phyloP scores from a whole-genome alignment of 2,329 filamentous ascomycete genomes.

The Hymenoscyphus fraxineus region DNA sequence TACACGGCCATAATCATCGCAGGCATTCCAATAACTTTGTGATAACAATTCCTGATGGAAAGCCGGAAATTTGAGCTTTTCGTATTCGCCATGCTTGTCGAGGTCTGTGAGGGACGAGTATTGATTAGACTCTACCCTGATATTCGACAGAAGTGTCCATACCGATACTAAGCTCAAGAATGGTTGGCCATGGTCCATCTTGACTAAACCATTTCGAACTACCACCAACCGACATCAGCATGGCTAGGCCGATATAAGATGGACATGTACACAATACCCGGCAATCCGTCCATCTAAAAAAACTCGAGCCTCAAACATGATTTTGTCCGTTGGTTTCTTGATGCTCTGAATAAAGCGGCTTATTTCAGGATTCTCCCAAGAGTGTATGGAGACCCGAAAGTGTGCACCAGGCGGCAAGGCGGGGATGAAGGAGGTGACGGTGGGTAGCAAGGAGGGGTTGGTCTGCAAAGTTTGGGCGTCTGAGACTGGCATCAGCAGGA shows the following conservation, averaged over 20 bases:
- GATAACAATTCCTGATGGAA: conserved; percentile 68
- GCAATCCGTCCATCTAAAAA: conserved; percentile 64
- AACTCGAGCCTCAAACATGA: conserved; percentile 63
- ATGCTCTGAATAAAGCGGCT: conserved; percentile 55
- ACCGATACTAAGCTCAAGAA: conserved; percentile 43
- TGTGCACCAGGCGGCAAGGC: conserved; percentile 54
- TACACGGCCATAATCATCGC: conserved; percentile 69
- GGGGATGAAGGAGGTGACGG: conserved; percentile 68
- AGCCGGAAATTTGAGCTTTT: conserved; percentile 64
- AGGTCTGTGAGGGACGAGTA: conserved; percentile 22
- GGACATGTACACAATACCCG: conserved; percentile 44
- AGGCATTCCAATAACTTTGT: conserved; percentile 68
- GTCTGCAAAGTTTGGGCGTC: conserved; percentile 13
- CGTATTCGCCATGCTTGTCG: conserved; percentile 47
- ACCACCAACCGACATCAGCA: background rate
- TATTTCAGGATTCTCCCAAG: conserved; percentile 60
- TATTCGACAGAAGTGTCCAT: conserved; percentile 12
- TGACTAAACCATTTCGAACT: conserved; percentile 49
- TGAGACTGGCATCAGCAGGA: conserved; percentile 16
- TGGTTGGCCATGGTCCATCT: conserved; percentile 47
- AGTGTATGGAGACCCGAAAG: conserved; percentile 73
- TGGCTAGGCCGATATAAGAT: background rate
- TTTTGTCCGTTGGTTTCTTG: conserved; percentile 50
- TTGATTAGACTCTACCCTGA: conserved; percentile 10
- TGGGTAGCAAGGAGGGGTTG: conserved; percentile 45